Evolutionary conservation across 768 basidiomycete genomes (phyloP).

Genomic region (Gymnopilus junonius): DNA sequence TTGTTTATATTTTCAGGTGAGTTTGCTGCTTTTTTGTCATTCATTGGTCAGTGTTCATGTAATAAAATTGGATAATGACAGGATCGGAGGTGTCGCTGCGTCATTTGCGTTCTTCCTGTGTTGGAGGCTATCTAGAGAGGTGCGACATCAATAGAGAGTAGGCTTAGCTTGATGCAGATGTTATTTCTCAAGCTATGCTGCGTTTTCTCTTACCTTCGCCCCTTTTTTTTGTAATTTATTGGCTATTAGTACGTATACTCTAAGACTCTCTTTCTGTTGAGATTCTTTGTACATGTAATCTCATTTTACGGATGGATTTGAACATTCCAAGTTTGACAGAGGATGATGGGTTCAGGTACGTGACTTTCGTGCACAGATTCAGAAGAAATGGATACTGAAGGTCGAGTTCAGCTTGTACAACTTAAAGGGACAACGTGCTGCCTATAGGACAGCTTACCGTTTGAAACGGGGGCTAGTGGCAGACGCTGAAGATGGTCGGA

Average conservation of each 20-base stretch:
- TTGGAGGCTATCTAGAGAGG: slow-evolving; percentile 32
- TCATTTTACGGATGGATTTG: neutral
- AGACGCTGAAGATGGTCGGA: too few species aligned
- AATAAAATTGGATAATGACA: neutral
- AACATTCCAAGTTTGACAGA: too few species aligned
- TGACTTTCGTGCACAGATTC: too few species aligned
- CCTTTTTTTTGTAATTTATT: too few species aligned
- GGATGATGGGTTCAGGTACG: too few species aligned
- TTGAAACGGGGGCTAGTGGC: too few species aligned
- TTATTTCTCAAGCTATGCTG: neutral
- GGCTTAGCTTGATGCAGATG: neutral
- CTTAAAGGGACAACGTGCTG: too few species aligned
- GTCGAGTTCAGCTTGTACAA: too few species aligned
- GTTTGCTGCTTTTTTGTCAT: slow-evolving; percentile 25
- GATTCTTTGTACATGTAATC: neutral
- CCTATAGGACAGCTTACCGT: too few species aligned
- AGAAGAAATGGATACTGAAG: too few species aligned
- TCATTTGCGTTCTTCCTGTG: slow-evolving; percentile 32
- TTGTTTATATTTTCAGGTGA: slow-evolving; percentile 81
- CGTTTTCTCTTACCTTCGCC: neutral
- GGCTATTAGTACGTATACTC: too few species aligned
- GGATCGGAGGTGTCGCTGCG: slow-evolving; percentile 32
- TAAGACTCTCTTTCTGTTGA: too few species aligned
- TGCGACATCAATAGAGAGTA: slow-evolving; percentile 25
- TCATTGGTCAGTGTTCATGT: neutral